phyloP scores from a whole-genome alignment of 2,329 filamentous ascomycete genomes.

The Didymella lethalis region DNA sequence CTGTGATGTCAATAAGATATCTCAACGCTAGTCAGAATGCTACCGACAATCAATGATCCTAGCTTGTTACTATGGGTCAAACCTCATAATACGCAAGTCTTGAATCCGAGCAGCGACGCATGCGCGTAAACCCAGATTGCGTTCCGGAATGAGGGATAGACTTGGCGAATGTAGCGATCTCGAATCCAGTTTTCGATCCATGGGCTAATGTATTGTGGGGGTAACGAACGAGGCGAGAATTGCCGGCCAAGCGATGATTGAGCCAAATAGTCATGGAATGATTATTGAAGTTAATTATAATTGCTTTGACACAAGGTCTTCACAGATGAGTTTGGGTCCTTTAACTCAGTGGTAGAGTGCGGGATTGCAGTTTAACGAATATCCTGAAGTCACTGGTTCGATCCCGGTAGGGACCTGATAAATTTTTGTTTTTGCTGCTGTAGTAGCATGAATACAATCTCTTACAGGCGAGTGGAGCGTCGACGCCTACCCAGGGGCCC shows the following conservation, averaged over 20 bases:
- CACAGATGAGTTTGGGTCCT: too few relatives aligned
- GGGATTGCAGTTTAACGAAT: slow-evolving; percentile 36
- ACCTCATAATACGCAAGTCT: too few relatives aligned
- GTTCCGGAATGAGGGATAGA: background rate
- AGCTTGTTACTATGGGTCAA: too few relatives aligned
- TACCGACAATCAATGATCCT: too few relatives aligned
- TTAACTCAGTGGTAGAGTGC: slow-evolving; percentile 30
- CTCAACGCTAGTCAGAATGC: too few relatives aligned
- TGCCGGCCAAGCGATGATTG: background rate
- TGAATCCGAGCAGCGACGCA: background rate
- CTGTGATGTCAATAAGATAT: too few relatives aligned
- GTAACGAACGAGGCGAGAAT: background rate
- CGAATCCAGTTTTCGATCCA: background rate
- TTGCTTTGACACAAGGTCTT: too few relatives aligned
- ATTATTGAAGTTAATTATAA: too few relatives aligned
- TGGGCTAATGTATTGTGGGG: background rate
- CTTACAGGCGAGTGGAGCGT: too few relatives aligned
- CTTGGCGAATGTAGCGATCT: background rate
- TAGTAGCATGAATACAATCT: background rate
- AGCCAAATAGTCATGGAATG: too few relatives aligned
- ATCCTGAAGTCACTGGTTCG: slow-evolving; percentile 43
- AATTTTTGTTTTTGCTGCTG: background rate
- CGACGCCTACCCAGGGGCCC: background rate
- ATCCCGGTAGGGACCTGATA: slow-evolving; percentile 14
- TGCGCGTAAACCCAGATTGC: background rate